Evolutionary conservation across 257 asterid genomes (phyloP), one percentile per base, ranked within the genome.

Genomic region (Solanum sitiens): DNA sequence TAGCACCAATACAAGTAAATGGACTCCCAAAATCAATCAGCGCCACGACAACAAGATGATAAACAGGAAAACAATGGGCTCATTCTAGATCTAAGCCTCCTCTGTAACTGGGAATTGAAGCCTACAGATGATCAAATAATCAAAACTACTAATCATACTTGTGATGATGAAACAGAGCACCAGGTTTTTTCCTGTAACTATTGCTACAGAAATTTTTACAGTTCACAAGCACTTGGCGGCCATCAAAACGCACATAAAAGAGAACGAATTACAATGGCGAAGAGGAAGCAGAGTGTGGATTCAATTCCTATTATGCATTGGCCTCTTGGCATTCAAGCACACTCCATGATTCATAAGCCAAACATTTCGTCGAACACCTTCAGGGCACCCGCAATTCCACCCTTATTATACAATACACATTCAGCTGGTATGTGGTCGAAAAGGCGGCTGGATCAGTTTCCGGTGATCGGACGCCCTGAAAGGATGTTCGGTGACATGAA

Each of bases 211-310:
- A 86, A 59, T 7, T 86, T 86, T 33, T 86, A 71, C 37, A 86
- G 83, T 39, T 85, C 80, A 44, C 87, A 85, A 37, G 87, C 87
- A 25, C 87, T 85, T 53, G 87, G 87, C 9, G 87, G 87, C 4
- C 87, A 85, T 68, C 87, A 85, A 73, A 85, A 85, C 33, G 87
- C 87, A 27, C 87, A 85, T 67, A 85, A 85, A 85, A 18, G 44
- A 20, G 87, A 85, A 27, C 32, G 87, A 32, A 73, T 37, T 37
- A 67, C 76, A 65, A 21, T 68, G 67, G 87, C 80, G 8, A 85
- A 85, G 32, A 42, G 87, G 18, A 67, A 73, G 50, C 47, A 73
- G 32, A 20, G 16, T 20, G 37, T 72, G 12, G 79, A 1, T 32
- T 32, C 77, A 12, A 9, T 33, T 23, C 79, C 47, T 35, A 18